Conservation (phyloP, 1,284 basidiomycete species). For the Ganoderma lucidum region DNA sequence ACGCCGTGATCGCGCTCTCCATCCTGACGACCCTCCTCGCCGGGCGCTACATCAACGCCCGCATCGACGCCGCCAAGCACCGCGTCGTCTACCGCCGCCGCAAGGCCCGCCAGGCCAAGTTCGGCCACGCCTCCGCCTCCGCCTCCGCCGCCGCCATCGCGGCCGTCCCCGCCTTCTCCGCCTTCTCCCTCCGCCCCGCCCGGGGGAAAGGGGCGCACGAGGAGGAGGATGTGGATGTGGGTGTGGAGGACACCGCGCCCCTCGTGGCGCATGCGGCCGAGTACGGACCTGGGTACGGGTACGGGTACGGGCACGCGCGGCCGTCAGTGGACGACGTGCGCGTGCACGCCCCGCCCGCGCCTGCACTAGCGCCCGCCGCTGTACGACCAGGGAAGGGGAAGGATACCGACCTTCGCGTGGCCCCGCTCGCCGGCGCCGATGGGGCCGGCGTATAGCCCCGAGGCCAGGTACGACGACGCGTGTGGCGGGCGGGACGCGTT, state of each 20-base stretch:
- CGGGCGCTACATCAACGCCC: conserved; percentile 82
- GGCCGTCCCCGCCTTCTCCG: too few relatives aligned
- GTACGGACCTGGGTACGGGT: too few relatives aligned
- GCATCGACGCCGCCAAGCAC: conserved; percentile 80
- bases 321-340: not conserved
- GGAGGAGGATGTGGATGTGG: not conserved
- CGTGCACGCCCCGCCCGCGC: too few relatives aligned
- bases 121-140: not conserved
- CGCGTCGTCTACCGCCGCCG: conserved; percentile 77
- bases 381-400: not conserved
- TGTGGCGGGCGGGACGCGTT: conserved; percentile 8
- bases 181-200: not conserved
- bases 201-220: too few relatives aligned
- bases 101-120: conserved; percentile 24
- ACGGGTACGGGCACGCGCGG: not conserved
- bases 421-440: too few relatives aligned
- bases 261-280: not conserved
- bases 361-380: not conserved
- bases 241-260: not conserved
- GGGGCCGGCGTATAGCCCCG: too few relatives aligned
- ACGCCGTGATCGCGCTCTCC: conserved; percentile 67
- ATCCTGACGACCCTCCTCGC: conserved; percentile 77
- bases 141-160: not conserved
- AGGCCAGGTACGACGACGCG: conserved; percentile 7
- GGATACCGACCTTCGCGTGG: not conserved